A percentile compares a stretch with the other conserved stretches of the same genome.
Conservation (phyloP, 176 grass and related monocot genomes). For the Musa itinerans region DNA sequence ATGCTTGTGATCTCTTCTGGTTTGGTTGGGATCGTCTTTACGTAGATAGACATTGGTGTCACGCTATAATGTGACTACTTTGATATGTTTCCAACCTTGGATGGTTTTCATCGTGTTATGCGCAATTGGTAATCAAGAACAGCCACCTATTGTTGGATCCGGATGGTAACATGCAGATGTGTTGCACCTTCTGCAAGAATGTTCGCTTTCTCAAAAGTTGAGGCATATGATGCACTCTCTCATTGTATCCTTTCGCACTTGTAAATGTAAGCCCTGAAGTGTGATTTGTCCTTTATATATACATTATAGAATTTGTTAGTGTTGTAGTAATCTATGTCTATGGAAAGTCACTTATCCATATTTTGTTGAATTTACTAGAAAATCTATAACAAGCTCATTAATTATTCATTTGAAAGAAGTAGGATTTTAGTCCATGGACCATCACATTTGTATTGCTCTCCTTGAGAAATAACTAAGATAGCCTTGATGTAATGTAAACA, state of each 20-base stretch:
- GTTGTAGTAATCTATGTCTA: too few relatives aligned
- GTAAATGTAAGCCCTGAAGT: neutral
- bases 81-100: neutral
- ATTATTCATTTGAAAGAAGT: neutral
- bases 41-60: neutral
- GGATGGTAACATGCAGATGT: too few relatives aligned
- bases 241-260: neutral
- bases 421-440: neutral
- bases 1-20: neutral
- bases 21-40: neutral
- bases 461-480: neutral
- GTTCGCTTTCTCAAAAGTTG: too few relatives aligned
- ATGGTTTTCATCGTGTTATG: too few relatives aligned
- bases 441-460: neutral
- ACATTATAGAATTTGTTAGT: neutral
- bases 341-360: too few relatives aligned
- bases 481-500: neutral
- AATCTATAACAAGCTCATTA: too few relatives aligned
- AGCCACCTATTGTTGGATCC: too few relatives aligned
- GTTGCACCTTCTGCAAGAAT: too few relatives aligned
- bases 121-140: too few relatives aligned
- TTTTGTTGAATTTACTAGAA: too few relatives aligned
- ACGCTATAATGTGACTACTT: neutral
- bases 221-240: neutral
- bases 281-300: neutral